Percentiles rank a stretch among this genome's conserved stretches.
Conservation (phyloP, 148 eudicot genomes). For the Heliosperma pusillum region DNA sequence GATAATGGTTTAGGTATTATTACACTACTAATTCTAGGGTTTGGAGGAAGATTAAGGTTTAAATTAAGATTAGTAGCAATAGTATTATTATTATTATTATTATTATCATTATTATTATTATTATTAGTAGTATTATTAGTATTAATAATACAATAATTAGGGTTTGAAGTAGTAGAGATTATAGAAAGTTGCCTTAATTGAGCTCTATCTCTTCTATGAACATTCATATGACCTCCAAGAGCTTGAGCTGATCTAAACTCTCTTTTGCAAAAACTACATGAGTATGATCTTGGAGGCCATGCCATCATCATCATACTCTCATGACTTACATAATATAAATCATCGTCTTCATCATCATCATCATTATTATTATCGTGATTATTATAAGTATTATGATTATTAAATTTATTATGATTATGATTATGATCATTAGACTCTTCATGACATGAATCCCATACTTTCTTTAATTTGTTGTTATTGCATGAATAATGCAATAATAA, state of each 20-base stretch:
- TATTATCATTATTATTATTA: slow-evolving; percentile 31
- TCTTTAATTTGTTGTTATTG: slow-evolving; percentile 10
- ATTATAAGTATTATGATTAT: neutral
- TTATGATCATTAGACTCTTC: neutral
- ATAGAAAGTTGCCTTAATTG: slow-evolving; percentile 49
- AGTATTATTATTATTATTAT: slow-evolving; percentile 36
- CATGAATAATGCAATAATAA: slow-evolving; percentile 6
- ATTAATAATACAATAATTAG: slow-evolving; percentile 2
- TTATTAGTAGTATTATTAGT: slow-evolving; percentile 2
- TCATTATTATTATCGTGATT: neutral
- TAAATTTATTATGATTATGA: neutral
- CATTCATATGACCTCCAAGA: slow-evolving; percentile 98
- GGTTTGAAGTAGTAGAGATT: slow-evolving; percentile 1
- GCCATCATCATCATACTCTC: slow-evolving; percentile 31
- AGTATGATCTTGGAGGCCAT: slow-evolving; percentile 86
- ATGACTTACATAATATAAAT: slow-evolving; percentile 10
- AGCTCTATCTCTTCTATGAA: slow-evolving; percentile 86
- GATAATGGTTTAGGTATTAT: too few relatives aligned
- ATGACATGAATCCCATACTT: slow-evolving; percentile 9
- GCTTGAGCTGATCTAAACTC: slow-evolving; percentile 96
- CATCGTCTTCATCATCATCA: slow-evolving; percentile 3
- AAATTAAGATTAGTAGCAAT: slow-evolving; percentile 15
- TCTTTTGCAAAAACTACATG: slow-evolving; percentile 78
- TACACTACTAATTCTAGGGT: slow-evolving; percentile 17
- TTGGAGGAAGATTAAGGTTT: slow-evolving; percentile 38